These are phyloP conservation scores for Marasmius tenuissimus DNA, from an alignment of 1,284 basidiomycete species.

Conservation along the genomic window DNA sequence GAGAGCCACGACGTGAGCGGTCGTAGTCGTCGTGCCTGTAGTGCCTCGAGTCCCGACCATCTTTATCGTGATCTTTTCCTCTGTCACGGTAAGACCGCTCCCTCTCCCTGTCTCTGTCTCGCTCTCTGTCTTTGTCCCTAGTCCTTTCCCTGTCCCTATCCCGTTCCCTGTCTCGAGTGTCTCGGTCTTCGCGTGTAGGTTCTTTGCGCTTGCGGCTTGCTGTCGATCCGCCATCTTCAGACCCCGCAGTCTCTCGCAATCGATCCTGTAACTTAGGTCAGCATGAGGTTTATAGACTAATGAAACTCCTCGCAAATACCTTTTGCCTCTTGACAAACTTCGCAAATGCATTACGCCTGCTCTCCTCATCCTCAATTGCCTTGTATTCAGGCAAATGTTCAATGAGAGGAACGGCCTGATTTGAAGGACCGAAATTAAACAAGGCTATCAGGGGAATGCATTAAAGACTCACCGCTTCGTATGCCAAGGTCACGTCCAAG, in stretches of 20 bases:
- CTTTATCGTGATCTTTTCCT: slow-evolving; percentile 8
- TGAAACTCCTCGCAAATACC: slow-evolving; percentile 36
- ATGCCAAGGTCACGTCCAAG: slow-evolving; percentile 70
- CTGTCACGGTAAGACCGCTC: slow-evolving; percentile 26
- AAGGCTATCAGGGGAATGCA: neutral
- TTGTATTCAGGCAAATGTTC: slow-evolving; percentile 82
- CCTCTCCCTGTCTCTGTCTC: slow-evolving; percentile 30
- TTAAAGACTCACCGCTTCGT: slow-evolving; percentile 65
- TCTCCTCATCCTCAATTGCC: slow-evolving; percentile 81
- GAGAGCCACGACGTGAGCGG: slow-evolving; percentile 25
- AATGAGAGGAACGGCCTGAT: slow-evolving; percentile 71
- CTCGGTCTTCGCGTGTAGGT: slow-evolving; percentile 49
- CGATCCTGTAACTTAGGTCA: slow-evolving; percentile 54
- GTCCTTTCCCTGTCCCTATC: slow-evolving; percentile 46
- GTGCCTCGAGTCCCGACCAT: slow-evolving; percentile 8
- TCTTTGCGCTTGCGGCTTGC: slow-evolving; percentile 78
- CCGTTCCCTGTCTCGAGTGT: slow-evolving; percentile 38
- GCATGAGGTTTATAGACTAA: neutral
- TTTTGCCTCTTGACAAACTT: slow-evolving; percentile 89
- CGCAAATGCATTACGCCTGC: slow-evolving; percentile 74
- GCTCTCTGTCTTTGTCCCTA: slow-evolving; percentile 38
- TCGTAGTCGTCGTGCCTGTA: slow-evolving; percentile 27
- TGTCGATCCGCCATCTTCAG: slow-evolving; percentile 77
- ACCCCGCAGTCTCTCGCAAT: slow-evolving; percentile 67
- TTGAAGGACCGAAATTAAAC: slow-evolving; percentile 11